Conservation (phyloP, 148 eudicot genomes). For the Dianthus caryophyllus region DNA sequence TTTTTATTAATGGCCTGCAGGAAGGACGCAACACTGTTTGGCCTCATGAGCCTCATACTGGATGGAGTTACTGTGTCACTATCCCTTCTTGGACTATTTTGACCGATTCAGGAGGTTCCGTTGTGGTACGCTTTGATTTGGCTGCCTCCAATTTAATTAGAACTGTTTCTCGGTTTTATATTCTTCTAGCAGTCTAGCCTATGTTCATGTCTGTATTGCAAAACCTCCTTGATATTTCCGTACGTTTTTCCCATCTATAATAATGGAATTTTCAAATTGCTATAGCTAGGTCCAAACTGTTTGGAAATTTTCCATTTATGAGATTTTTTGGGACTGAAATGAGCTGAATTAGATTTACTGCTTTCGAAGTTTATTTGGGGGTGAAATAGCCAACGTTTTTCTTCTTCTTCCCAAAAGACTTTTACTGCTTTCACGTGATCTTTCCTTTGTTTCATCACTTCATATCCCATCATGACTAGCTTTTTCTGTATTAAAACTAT, state of each 20-base stretch:
- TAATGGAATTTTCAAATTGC: background rate
- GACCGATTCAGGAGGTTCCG: slow-evolving; percentile 57
- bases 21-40: slow-evolving; percentile 75
- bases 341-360: background rate
- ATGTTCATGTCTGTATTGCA: no score
- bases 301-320: no score
- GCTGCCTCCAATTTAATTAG: background rate
- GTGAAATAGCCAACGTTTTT: slow-evolving; percentile 5
- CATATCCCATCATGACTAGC: background rate
- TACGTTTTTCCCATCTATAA: no score
- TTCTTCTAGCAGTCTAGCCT: no score
- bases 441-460: background rate
- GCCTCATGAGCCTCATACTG: slow-evolving; percentile 81
- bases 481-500: slow-evolving; percentile 2
- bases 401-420: background rate
- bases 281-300: background rate
- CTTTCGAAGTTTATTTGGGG: background rate
- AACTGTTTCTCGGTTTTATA: background rate
- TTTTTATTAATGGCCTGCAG: slow-evolving; percentile 30
- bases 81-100: slow-evolving; percentile 83
- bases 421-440: slow-evolving; percentile 1
- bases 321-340: background rate
- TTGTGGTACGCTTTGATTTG: slow-evolving; percentile 50
- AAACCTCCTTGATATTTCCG: no score
- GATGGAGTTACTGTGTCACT: slow-evolving; percentile 97